Percentiles rank a stretch among this genome's conserved stretches.
Evolutionary conservation across 345 rosid genomes (phyloP).

Genomic region (Cardamine chenopodiifolia): DNA sequence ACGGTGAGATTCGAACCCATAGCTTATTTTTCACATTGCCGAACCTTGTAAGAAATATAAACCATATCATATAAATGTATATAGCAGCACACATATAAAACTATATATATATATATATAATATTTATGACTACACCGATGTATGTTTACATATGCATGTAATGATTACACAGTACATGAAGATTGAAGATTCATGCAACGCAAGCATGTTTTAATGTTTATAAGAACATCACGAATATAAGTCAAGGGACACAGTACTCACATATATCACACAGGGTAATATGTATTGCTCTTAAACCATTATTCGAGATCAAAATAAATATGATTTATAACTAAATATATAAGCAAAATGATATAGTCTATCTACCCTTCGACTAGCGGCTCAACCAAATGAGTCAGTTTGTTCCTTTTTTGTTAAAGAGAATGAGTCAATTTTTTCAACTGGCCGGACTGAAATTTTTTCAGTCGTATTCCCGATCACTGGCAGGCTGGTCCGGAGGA

Average conservation of each 20-base stretch:
- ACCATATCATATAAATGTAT: neutral
- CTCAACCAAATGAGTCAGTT: neutral
- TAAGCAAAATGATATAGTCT: neutral
- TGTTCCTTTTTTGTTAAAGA: too few relatives aligned
- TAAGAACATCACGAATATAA: neutral
- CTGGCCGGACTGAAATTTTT: neutral
- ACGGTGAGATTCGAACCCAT: neutral
- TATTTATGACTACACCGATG: neutral
- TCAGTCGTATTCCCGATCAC: neutral
- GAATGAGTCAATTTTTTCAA: neutral
- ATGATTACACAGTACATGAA: neutral
- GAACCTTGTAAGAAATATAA: neutral
- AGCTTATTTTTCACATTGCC: neutral
- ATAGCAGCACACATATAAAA: neutral
- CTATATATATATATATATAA: neutral
- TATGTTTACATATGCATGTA: neutral
- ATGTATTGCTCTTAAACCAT: neutral
- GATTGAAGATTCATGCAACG: conserved; percentile 3
- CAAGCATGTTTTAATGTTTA: neutral
- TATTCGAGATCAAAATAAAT: neutral
- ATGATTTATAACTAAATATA: neutral
- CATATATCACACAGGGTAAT: neutral
- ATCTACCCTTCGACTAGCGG: neutral
- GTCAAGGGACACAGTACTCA: neutral
- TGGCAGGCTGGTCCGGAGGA: neutral